These are phyloP conservation scores for Vishniacozyma victoriae DNA, from an alignment of 768 basidiomycete species.

Conservation along the genomic window DNA sequence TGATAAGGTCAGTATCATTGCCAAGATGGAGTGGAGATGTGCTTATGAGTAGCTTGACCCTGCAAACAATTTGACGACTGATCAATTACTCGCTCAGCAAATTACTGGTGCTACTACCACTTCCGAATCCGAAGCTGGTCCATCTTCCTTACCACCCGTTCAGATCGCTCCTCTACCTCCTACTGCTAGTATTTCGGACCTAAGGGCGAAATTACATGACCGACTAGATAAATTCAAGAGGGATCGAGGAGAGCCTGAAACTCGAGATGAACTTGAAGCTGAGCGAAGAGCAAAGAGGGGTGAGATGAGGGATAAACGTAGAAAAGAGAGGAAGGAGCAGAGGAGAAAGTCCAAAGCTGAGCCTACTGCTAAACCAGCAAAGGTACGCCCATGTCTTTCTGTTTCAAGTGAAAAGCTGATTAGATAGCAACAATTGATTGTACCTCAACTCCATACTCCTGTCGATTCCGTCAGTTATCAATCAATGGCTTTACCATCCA, in stretches of 20 bases:
- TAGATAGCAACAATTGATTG: conserved; percentile 38
- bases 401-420: neutral
- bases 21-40: no score
- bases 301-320: conserved; percentile 72
- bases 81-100: conserved; percentile 66
- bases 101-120: conserved; percentile 42
- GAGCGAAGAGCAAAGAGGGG: conserved; percentile 71
- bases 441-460: conserved; percentile 54
- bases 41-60: conserved; percentile 98
- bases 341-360: conserved; percentile 61
- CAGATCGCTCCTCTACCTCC: conserved; percentile 36
- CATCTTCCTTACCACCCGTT: no score
- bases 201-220: conserved; percentile 35
- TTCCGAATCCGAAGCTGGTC: conserved; percentile 5
- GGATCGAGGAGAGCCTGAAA: conserved; percentile 19
- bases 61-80: conserved; percentile 69
- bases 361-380: conserved; percentile 30
- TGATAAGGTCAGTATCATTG: conserved; percentile 65
- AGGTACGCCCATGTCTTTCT: conserved; percentile 20
- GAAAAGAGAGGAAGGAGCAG: conserved; percentile 81
- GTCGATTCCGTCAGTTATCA: conserved; percentile 55
- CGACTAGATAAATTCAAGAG: conserved; percentile 38
- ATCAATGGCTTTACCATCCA: conserved; percentile 53
- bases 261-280: conserved; percentile 72
- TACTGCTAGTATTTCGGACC: conserved; percentile 34